Conservation (phyloP, 495 filamentous ascomycete genomes). For the Xylaria acuta region DNA sequence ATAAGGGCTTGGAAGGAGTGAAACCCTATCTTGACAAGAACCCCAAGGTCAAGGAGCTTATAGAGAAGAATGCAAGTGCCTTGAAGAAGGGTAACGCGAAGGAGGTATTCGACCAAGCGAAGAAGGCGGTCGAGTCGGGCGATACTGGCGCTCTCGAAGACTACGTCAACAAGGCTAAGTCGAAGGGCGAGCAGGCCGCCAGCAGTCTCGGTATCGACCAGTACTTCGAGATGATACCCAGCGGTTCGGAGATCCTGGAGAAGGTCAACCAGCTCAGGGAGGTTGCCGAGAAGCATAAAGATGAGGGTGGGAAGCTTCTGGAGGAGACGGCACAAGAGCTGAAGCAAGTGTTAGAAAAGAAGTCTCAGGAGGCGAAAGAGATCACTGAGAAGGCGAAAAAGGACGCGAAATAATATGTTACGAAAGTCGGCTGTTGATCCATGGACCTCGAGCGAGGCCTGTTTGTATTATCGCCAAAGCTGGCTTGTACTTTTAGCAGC, state of each 20-base stretch:
- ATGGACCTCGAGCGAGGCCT: background rate
- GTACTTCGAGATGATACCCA: constrained; percentile 60
- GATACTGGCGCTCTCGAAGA: constrained; percentile 62
- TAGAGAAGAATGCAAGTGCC: constrained; percentile 64
- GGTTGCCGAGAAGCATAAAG: constrained; percentile 62
- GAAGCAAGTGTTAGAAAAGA: constrained; percentile 48
- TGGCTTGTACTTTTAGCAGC: background rate
- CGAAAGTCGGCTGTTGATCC: too few species aligned
- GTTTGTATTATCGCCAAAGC: background rate
- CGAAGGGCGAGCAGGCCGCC: constrained; percentile 38
- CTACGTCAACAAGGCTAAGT: constrained; percentile 65
- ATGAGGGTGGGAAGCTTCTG: constrained; percentile 65
- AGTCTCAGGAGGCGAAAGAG: constrained; percentile 49
- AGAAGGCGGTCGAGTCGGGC: constrained; percentile 60
- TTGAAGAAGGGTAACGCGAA: constrained; percentile 65
- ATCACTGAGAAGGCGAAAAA: constrained; percentile 43
- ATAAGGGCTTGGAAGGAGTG: constrained; percentile 66
- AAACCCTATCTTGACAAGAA: constrained; percentile 70
- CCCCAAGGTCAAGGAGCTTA: constrained; percentile 66
- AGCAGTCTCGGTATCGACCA: constrained; percentile 49
- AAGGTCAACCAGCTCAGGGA: constrained; percentile 61
- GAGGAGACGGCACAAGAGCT: constrained; percentile 66
- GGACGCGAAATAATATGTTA: constrained; percentile 4
- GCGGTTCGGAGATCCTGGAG: constrained; percentile 60
- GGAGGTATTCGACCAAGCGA: constrained; percentile 61